Base-by-base conservation (phyloP, 2,329 filamentous ascomycete species). In the Colletotrichum sp. region DNA sequence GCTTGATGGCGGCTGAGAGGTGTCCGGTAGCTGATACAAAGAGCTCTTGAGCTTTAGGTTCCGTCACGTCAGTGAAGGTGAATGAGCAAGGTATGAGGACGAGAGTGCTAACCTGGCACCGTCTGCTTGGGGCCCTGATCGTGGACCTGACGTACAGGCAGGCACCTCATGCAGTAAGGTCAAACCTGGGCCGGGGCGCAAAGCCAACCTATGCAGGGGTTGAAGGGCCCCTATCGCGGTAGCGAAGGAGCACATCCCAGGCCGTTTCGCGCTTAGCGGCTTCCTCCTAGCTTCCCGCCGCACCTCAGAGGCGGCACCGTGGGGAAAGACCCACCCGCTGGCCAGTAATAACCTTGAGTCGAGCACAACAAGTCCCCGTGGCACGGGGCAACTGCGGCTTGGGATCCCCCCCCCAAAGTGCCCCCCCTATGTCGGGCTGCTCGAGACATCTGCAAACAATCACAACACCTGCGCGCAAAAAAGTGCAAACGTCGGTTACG, bases 371-470 rank as follows among this genome's bases (percentile, higher is more conserved):
- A 70, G 27, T 32, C 28, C 27, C 58, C 67, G 56, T 58, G 65
- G 74, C 74, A 74, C 74, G 74, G 74, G 73, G 60, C 65, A 76
- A 73, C 65, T 71, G 68, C 58, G 60, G 43, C 67, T 61, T 75
- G 55, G 67, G 68, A 67, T 75, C 58, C 72, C 68, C 30, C 30
- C 39, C 18, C 43, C 43, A 22, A 52, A 52, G 43, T 52, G 43
- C 43, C 43, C 43, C 72, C 72, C 74, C 58, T 69, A 64, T 76
- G 74, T 74, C n/a, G 43, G 43, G n/a, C 56, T 62, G 71, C 62
- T 75, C 70, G 32, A 62, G n/a, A 64, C 70, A 52, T 64, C 58
- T 58, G 65, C 74, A 64, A 70, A 34, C 68, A 65, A 71, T 62
- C 72, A 75, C 69, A 75, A 75, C 66, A 68, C 15, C 66, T 60